Base-by-base conservation (phyloP, 345 rosid species). In the Citrus unshiu region DNA sequence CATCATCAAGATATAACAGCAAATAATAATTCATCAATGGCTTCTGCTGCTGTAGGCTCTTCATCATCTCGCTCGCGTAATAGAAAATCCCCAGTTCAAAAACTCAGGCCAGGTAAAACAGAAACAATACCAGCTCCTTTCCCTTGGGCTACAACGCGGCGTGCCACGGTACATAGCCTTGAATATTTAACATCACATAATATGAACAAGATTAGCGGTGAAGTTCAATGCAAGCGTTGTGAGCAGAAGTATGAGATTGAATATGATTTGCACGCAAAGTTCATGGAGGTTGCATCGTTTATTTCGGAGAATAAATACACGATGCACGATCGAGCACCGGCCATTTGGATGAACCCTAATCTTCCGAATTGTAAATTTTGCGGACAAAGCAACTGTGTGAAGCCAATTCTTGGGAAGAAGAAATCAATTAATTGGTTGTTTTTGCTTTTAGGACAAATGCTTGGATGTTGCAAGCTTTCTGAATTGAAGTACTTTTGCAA, bases 401-500 rank as follows among this genome's bases (percentile, higher is more conserved):
- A 67, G 76, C 89, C 87, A 0, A 29, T 78, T 13, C 4, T 59
- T 18, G 1, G 46, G n/a, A 84, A 86, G 80, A 82, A 84, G 43
- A 80, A 76, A 67, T 51, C 61, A 2, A 78, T 84, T 7, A 86
- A 86, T 27, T 86, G 89, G 89, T 29, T 86, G 62, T 86, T 86
- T 32, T 77, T 86, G 81, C 77, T 86, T 1, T 32, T 86, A 32
- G 89, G 86, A 4, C 71, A 80, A 51, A 40, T 82, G 84, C 77
- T 86, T 12, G 89, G 89, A 21, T 86, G 85, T 10, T 84, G 87
- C 67, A 84, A 82, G 4, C 77, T 86, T 10, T 49, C 71, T 7
- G 76, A 82, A 18, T 49, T 87, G 76, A 87, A 84, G 78, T 84
- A 87, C 10, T 84, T 84, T 35, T 87, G 89, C 79, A 87, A 87